These are phyloP conservation scores for Komagataella ulmi DNA, from an alignment of 805 yeast genomes.

Conservation along the genomic window DNA sequence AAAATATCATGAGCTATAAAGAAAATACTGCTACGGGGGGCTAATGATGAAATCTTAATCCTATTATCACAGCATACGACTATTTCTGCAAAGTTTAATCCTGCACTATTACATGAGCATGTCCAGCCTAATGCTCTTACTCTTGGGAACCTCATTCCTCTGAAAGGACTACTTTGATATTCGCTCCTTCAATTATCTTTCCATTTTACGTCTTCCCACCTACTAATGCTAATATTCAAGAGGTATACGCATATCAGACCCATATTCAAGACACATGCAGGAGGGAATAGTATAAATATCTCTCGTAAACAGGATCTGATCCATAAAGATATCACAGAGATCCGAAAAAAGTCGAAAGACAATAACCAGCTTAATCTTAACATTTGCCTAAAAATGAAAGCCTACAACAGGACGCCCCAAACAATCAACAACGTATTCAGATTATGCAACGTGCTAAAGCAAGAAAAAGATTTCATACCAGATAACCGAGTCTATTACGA, in stretches of 20 bases:
- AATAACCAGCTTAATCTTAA: background rate
- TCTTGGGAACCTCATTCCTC: background rate
- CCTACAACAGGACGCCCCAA: background rate
- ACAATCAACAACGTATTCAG: background rate
- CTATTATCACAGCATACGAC: background rate
- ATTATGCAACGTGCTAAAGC: background rate
- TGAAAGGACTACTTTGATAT: background rate
- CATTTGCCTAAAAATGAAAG: background rate
- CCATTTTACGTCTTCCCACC: background rate
- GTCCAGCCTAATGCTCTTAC: background rate
- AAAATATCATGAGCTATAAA: too few relatives aligned
- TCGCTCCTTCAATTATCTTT: background rate
- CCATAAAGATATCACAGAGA: background rate
- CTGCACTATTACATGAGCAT: background rate
- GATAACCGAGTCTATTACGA: background rate
- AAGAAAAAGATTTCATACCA: background rate
- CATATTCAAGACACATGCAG: background rate
- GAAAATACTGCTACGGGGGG: too few relatives aligned
- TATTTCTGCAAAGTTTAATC: background rate
- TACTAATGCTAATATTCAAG: background rate
- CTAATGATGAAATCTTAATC: background rate
- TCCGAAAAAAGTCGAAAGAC: background rate
- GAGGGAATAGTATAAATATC: background rate
- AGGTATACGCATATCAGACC: background rate
- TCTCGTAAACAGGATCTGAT: background rate